Evolutionary conservation across 1,284 basidiomycete species (phyloP).

Genomic region (Waitea zeae): DNA sequence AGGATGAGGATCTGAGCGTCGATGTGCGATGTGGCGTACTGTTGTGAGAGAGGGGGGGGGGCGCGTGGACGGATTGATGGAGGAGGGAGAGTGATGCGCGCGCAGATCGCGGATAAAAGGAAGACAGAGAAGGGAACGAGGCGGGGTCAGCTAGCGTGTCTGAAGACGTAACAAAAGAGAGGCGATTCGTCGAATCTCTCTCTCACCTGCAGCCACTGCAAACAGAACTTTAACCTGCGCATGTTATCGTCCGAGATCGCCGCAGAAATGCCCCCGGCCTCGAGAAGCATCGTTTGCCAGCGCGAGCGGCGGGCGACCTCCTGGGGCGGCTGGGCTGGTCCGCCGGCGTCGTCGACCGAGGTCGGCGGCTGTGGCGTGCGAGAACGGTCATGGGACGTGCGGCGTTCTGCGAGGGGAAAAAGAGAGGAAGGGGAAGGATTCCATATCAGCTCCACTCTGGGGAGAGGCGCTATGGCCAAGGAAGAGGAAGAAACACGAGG

Average conservation of each 20-base stretch:
- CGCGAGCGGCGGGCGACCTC: slow-evolving; percentile 47
- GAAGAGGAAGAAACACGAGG: too few species aligned
- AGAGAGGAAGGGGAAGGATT: too few species aligned
- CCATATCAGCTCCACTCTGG: too few species aligned
- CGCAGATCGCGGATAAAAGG: slow-evolving; percentile 1
- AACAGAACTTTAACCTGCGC: slow-evolving; percentile 71
- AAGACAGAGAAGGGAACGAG: slow-evolving; percentile 1
- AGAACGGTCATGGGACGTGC: too few species aligned
- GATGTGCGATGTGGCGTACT: slow-evolving; percentile 81
- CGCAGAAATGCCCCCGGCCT: slow-evolving; percentile 80
- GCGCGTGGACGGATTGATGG: slow-evolving; percentile 1
- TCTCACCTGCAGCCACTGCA: slow-evolving; percentile 76
- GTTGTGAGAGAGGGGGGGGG: slow-evolving; percentile 5
- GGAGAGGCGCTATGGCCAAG: too few species aligned
- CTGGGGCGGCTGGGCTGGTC: slow-evolving; percentile 12
- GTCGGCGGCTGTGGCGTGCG: too few species aligned
- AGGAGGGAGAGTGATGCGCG: too few species aligned
- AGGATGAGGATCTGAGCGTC: slow-evolving; percentile 77
- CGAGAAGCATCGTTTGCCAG: slow-evolving; percentile 73
- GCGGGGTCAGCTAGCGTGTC: too few species aligned
- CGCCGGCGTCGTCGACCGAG: too few species aligned
- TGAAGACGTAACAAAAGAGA: too few species aligned
- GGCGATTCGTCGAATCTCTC: too few species aligned
- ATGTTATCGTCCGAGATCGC: slow-evolving; percentile 85
- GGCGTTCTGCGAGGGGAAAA: too few species aligned